phyloP scores from a whole-genome alignment of 2,329 filamentous ascomycete species.

The Uncinocarpus reesii region DNA sequence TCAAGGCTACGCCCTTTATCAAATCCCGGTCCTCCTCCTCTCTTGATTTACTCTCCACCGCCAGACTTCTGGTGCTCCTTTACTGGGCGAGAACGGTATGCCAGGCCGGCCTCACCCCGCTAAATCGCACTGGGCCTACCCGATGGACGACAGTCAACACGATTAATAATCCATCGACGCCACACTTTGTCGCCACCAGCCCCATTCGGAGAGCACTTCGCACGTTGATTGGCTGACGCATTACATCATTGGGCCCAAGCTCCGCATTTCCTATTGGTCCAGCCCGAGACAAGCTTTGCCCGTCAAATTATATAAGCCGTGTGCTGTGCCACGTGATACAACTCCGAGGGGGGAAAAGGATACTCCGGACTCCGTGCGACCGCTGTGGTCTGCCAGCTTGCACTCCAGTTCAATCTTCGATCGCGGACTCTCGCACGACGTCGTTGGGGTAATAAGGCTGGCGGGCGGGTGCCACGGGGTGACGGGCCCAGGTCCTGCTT shows the following conservation, averaged over 20 bases:
- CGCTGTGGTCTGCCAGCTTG: too few relatives aligned
- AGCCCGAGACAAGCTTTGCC: background rate
- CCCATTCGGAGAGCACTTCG: background rate
- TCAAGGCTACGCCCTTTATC: background rate
- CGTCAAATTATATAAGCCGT: background rate
- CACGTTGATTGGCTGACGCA: background rate
- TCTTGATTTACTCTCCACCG: too few relatives aligned
- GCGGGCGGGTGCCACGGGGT: too few relatives aligned
- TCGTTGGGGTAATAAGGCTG: too few relatives aligned
- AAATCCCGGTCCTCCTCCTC: too few relatives aligned
- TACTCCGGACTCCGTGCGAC: background rate
- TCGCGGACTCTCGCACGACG: too few relatives aligned
- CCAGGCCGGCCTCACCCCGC: too few relatives aligned
- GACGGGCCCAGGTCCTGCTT: too few relatives aligned
- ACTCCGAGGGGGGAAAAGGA: background rate
- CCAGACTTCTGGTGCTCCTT: background rate
- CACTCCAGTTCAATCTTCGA: too few relatives aligned
- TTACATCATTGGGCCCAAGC: background rate
- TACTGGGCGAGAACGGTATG: too few relatives aligned
- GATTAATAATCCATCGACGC: constrained; percentile 7
- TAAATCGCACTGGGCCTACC: too few relatives aligned
- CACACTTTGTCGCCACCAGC: background rate
- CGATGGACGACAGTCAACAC: too few relatives aligned
- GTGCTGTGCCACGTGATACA: background rate
- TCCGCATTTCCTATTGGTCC: background rate